A percentile compares a stretch with the other conserved stretches of the same genome.
phyloP scores from a whole-genome alignment of 306 rosid species.

The Glycine tomentella region DNA sequence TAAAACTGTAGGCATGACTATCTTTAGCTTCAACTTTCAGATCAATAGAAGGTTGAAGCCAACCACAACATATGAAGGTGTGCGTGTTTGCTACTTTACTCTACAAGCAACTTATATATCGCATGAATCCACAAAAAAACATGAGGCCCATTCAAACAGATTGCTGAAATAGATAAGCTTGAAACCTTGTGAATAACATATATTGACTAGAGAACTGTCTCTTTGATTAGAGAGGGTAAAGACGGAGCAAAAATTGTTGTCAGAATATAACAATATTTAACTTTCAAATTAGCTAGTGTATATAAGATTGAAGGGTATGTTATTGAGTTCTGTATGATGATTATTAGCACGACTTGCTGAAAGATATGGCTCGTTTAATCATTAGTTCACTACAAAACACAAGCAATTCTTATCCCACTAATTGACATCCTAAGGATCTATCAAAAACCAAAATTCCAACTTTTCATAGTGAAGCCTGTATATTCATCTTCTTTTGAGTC shows the following conservation, averaged over 20 bases:
- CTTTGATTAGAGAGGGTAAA: background rate
- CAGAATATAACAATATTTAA: background rate
- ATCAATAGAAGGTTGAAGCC: background rate
- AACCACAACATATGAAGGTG: constrained; percentile 10
- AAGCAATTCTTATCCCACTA: background rate
- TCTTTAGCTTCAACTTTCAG: constrained; percentile 4
- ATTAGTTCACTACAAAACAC: background rate
- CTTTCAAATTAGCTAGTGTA: background rate
- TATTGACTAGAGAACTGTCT: constrained; percentile 3
- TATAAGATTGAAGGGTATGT: background rate
- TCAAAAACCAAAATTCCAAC: too few relatives aligned
- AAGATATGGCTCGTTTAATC: background rate
- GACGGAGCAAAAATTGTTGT: background rate
- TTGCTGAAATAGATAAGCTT: background rate
- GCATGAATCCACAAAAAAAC: background rate
- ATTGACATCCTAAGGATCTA: too few relatives aligned
- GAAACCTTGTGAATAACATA: constrained; percentile 1
- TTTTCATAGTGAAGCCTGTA: too few relatives aligned
- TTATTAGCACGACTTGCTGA: background rate
- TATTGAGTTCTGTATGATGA: background rate
- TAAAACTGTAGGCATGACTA: background rate
- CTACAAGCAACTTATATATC: constrained; percentile 1
- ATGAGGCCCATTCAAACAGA: constrained; percentile 18
- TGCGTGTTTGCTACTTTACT: background rate
- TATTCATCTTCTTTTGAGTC: background rate